These are phyloP conservation scores for Diaporthe ilicicola DNA, from an alignment of 2,329 filamentous ascomycete genomes.

Conservation along the genomic window DNA sequence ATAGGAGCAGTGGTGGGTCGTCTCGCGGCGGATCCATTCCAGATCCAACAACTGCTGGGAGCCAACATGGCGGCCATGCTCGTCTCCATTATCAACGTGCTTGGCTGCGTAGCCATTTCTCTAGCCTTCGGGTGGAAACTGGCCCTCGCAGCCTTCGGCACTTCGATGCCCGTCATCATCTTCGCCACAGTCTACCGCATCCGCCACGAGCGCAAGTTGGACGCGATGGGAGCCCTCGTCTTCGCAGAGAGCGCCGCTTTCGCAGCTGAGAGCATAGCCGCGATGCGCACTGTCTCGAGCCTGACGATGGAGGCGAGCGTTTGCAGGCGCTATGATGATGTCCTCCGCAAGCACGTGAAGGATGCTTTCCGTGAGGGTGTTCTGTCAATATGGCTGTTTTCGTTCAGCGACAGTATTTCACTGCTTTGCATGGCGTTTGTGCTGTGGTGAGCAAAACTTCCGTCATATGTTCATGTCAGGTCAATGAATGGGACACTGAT, in stretches of 20 bases:
- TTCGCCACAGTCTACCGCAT: constrained; percentile 53
- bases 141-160: constrained; percentile 62
- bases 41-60: constrained; percentile 52
- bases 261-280: constrained; percentile 68
- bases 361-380: constrained; percentile 35
- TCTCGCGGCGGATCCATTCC: constrained; percentile 63
- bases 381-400: constrained; percentile 1
- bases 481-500: neutral
- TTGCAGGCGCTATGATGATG: constrained; percentile 46
- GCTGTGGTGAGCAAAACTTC: constrained; percentile 56
- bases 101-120: constrained; percentile 63
- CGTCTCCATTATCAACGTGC: constrained; percentile 67
- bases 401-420: neutral
- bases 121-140: constrained; percentile 82
- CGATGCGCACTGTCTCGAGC: constrained; percentile 69
- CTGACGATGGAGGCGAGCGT: constrained; percentile 70
- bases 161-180: constrained; percentile 45
- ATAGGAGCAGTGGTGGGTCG: constrained; percentile 68
- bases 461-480: constrained; percentile 39
- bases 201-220: constrained; percentile 63
- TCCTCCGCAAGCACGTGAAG: constrained; percentile 43
- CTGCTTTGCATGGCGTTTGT: constrained; percentile 38
- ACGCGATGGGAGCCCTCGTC: constrained; percentile 63
- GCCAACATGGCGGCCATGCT: constrained; percentile 69
- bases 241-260: constrained; percentile 71